phyloP scores from a whole-genome alignment of 1,284 basidiomycete genomes.

The Apiotrichum domesticum region DNA sequence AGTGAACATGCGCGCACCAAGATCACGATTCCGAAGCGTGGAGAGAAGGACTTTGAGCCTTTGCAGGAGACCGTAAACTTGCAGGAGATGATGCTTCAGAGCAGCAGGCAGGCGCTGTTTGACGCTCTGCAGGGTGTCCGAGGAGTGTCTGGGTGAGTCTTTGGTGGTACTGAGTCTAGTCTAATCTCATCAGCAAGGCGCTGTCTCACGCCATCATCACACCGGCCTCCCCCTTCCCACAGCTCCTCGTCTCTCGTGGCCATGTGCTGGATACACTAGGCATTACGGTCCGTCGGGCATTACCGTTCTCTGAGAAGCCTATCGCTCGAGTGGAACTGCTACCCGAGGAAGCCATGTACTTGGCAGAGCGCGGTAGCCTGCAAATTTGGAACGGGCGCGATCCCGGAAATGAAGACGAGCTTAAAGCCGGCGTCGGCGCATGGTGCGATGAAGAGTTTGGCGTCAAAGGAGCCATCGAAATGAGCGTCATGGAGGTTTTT shows the following conservation, averaged over 20 bases:
- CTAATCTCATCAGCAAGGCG: constrained; percentile 31
- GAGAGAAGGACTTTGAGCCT: constrained; percentile 96
- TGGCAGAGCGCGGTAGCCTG: constrained; percentile 79
- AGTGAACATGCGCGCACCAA: constrained; percentile 18
- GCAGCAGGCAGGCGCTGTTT: constrained; percentile 77
- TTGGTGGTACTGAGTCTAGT: too few relatives aligned
- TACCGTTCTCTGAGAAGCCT: constrained; percentile 55
- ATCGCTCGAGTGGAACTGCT: constrained; percentile 59
- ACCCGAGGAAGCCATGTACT: constrained; percentile 89
- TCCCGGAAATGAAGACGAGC: constrained; percentile 16
- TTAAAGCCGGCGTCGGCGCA: constrained; percentile 20
- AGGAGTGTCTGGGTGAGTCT: constrained; percentile 62
- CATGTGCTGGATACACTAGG: constrained; percentile 73
- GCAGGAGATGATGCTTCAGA: constrained; percentile 65
- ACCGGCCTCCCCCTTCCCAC: constrained; percentile 44
- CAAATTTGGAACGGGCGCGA: constrained; percentile 63
- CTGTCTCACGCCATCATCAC: constrained; percentile 45
- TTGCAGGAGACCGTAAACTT: constrained; percentile 56
- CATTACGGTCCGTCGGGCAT: constrained; percentile 54
- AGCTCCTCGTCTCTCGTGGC: constrained; percentile 65
- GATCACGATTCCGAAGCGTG: constrained; percentile 73
- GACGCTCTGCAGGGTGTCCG: constrained; percentile 67
- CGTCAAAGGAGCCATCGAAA: constrained; percentile 82
- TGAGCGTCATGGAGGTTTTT: constrained; percentile 88
- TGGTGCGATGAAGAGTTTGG: constrained; percentile 52